A percentile compares a stretch with the other conserved stretches of the same genome.
These are phyloP conservation scores for Mortierella sp. DNA, from an alignment of 371 early-diverging fungal genomes.

Conservation along the genomic window DNA sequence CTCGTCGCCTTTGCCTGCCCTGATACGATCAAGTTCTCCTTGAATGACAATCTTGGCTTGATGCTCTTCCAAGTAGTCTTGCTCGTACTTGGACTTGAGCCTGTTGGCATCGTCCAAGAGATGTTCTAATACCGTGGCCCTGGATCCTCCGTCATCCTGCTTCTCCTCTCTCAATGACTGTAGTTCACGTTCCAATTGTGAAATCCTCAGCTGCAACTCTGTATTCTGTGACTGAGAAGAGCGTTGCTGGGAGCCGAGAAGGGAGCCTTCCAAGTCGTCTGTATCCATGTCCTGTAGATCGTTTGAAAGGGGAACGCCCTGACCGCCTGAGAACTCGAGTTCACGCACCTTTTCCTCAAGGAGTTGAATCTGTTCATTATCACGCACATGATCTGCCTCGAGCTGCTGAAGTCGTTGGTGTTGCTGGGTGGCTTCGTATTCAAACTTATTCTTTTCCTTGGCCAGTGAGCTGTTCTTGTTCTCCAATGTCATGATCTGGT, in stretches of 20 bases:
- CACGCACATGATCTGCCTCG: constrained; percentile 72
- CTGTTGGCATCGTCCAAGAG: constrained; percentile 79
- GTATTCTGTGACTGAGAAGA: constrained; percentile 53
- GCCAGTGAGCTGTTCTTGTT: constrained; percentile 72
- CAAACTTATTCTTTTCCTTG: constrained; percentile 77
- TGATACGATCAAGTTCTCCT: constrained; percentile 75
- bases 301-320: constrained; percentile 42
- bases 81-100: constrained; percentile 76
- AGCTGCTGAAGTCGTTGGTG: constrained; percentile 70
- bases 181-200: constrained; percentile 83
- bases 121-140: constrained; percentile 72
- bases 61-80: constrained; percentile 76
- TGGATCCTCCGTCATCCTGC: constrained; percentile 57
- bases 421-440: constrained; percentile 75
- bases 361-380: constrained; percentile 78
- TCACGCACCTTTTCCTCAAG: constrained; percentile 88
- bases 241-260: constrained; percentile 34
- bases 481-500: constrained; percentile 81
- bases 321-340: constrained; percentile 75
- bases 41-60: constrained; percentile 78
- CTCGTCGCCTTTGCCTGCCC: constrained; percentile 54
- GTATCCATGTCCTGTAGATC: constrained; percentile 51
- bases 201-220: constrained; percentile 67
- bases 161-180: constrained; percentile 67
- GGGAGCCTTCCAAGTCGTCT: constrained; percentile 34